Base-by-base conservation (phyloP, 2,329 filamentous ascomycete species). In the Paraphoma sp. region DNA sequence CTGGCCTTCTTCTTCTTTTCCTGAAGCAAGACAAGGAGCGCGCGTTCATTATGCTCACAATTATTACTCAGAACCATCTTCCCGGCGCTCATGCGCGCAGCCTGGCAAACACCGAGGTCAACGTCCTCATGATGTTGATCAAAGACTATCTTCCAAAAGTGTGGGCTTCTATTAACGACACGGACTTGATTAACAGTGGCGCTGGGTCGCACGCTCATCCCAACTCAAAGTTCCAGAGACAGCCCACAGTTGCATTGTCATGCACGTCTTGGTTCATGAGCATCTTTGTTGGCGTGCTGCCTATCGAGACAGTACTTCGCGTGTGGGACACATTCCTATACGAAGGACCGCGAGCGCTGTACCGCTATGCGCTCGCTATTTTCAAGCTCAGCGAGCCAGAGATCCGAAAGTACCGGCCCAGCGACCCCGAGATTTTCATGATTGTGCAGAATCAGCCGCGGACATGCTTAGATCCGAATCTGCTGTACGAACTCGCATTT, bases 251-350 rank as follows among this genome's bases (percentile, higher is more conserved):
- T 63, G 95, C 92, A 0, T 84, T 98, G 5, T 96, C 93, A 65
- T 92, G 95, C 76, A 97, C 93, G 9, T 91, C 93, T 4, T 98
- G 94, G 94, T 96, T 98, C 76, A 97, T 98, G 94, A 96, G 91
- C 47, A 91, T 95, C 68, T 97, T 95, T 76, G 95, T 97, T 59
- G 93, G 93, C 51, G 96, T 92, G 0, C 81, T 98, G 16, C 94
- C 94, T 1, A 93, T 96, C 59, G 94, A 98, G 78, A 92, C 90
- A 16, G 94, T 93, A 0, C 84, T 97, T 16, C 89, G 94, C 7
- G 92, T 97, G 1, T 98, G 94, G 94, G 94, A 98, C 68, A 87
- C 92, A 1, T 93, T 98, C 72, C 96, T 97, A 75, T 97, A 96
- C 76, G 94, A 98, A 77, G 94, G 94, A 3, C 93, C 90, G 47